These are phyloP conservation scores for Sphaerulina populicola DNA, from an alignment of 2,329 filamentous ascomycete species.

Conservation along the genomic window DNA sequence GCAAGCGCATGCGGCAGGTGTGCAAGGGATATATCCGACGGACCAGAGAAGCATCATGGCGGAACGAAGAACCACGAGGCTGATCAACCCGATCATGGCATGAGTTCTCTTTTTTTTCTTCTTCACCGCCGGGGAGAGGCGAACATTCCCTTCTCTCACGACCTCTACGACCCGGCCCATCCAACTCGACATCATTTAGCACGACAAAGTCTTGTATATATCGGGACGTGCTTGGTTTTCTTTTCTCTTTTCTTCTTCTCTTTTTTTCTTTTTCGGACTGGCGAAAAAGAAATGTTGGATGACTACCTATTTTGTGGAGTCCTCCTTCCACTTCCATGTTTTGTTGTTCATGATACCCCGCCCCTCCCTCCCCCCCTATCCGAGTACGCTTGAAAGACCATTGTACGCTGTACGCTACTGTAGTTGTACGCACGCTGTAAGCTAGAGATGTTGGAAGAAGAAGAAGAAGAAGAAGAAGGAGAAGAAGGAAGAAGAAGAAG, in stretches of 20 bases:
- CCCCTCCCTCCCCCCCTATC: too few relatives aligned
- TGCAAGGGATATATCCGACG: conserved; percentile 11
- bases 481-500: too few relatives aligned
- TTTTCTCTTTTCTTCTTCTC: neutral
- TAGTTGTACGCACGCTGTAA: too few relatives aligned
- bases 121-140: neutral
- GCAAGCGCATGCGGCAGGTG: conserved; percentile 19
- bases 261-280: neutral
- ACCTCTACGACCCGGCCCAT: neutral
- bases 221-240: neutral
- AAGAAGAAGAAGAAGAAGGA: neutral
- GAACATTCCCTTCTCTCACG: neutral
- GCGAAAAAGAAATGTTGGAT: neutral
- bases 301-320: too few relatives aligned
- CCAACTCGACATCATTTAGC: neutral
- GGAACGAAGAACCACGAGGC: conserved; percentile 31
- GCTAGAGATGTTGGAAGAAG: too few relatives aligned
- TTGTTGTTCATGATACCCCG: neutral
- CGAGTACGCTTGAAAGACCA: neutral
- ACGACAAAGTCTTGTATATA: neutral
- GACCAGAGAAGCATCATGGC: conserved; percentile 24
- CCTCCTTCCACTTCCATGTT: neutral
- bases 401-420: neutral
- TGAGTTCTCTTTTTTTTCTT: neutral
- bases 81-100: conserved; percentile 31